Conservation (phyloP, 257 asterid species). For the Solanum sejunctum region DNA sequence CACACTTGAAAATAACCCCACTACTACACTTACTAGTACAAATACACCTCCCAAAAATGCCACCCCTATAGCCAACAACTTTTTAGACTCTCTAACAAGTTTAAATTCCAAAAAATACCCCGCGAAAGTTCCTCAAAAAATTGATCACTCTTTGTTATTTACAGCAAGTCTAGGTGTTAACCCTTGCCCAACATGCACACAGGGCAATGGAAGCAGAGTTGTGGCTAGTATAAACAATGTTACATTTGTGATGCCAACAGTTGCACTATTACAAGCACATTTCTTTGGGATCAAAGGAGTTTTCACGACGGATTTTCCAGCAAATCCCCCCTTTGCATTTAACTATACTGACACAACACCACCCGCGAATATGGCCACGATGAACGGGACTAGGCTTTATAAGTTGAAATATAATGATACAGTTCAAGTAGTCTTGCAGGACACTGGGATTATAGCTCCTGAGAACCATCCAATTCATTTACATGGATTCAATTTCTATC, state of each 20-base stretch:
- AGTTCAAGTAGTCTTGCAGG: conserved; percentile 76
- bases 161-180: conserved; percentile 65
- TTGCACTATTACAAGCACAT: conserved; percentile 68
- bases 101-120: conserved; percentile 56
- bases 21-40: conserved; percentile 27
- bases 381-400: conserved; percentile 58
- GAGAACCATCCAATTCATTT: conserved; percentile 87
- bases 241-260: conserved; percentile 79
- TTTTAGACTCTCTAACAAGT: conserved; percentile 40
- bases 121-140: conserved; percentile 49
- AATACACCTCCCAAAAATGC: conserved; percentile 47
- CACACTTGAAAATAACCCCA: conserved; percentile 26
- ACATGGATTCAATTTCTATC: conserved; percentile 86
- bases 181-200: conserved; percentile 63
- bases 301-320: conserved; percentile 85
- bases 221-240: conserved; percentile 76
- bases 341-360: conserved; percentile 55
- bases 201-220: conserved; percentile 62
- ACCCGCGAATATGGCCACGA: conserved; percentile 36
- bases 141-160: conserved; percentile 62
- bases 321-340: conserved; percentile 38
- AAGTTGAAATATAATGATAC: conserved; percentile 43
- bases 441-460: conserved; percentile 63
- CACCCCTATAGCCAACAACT: conserved; percentile 56
- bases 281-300: conserved; percentile 45